Percentiles rank a stretch among this genome's conserved stretches.
Conservation (phyloP, 495 filamentous ascomycete genomes). For the Tuber umbilicatum region DNA sequence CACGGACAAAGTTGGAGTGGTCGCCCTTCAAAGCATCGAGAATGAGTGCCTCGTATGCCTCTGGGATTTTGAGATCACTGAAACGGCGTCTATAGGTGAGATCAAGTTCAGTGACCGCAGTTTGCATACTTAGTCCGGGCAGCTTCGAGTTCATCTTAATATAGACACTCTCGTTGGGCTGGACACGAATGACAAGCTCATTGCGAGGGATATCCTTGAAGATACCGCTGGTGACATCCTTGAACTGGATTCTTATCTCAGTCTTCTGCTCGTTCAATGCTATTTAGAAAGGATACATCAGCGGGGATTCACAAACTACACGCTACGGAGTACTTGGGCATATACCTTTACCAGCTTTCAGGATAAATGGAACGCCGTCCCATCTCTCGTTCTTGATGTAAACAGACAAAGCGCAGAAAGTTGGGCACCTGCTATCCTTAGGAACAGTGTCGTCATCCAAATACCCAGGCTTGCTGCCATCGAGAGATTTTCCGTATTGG, state of each 20-base stretch:
- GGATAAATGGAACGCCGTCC: slow-evolving; percentile 98
- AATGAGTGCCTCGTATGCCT: slow-evolving; percentile 97
- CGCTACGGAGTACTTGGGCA: background rate
- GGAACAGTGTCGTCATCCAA: slow-evolving; percentile 98
- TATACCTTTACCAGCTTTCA: slow-evolving; percentile 91
- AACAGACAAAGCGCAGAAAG: slow-evolving; percentile 92
- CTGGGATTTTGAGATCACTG: slow-evolving; percentile 98
- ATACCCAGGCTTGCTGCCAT: slow-evolving; percentile 95
- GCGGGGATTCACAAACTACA: background rate
- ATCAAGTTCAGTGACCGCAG: slow-evolving; percentile 96
- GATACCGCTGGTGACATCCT: slow-evolving; percentile 97
- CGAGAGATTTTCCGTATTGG: slow-evolving; percentile 93
- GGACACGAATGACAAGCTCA: slow-evolving; percentile 97
- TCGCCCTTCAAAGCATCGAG: slow-evolving; percentile 96
- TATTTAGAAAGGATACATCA: slow-evolving; percentile 27
- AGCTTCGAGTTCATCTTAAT: slow-evolving; percentile 99
- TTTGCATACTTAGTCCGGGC: slow-evolving; percentile 98
- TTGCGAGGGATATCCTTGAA: slow-evolving; percentile 99
- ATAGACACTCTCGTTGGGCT: slow-evolving; percentile 99
- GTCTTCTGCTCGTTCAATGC: slow-evolving; percentile 99
- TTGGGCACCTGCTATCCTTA: slow-evolving; percentile 93
- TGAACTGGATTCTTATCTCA: slow-evolving; percentile 98
- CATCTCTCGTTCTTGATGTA: slow-evolving; percentile 99
- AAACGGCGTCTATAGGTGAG: slow-evolving; percentile 97
- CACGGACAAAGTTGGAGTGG: slow-evolving; percentile 99